A percentile compares a stretch with the other conserved stretches of the same genome.
Evolutionary conservation across 306 rosid genomes (phyloP).

Genomic region (Glycine latifolia): DNA sequence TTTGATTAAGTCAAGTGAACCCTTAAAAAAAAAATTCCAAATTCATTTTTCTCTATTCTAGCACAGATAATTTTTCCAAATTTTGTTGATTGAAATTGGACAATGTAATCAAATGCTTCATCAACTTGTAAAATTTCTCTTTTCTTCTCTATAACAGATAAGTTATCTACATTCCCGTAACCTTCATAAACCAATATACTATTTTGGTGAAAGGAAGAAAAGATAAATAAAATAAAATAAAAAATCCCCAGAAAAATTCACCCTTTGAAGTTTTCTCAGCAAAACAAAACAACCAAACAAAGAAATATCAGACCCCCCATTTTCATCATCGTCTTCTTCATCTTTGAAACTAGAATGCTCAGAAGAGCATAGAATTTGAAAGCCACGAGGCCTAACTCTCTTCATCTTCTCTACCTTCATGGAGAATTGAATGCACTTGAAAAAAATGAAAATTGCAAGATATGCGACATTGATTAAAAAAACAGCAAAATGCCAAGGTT

Average conservation of each 20-base stretch:
- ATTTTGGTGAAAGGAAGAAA: not conserved
- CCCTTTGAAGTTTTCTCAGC: conserved; percentile 11
- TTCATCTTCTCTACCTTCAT: conserved; percentile 41
- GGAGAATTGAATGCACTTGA: conserved; percentile 52
- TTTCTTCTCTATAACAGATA: not conserved
- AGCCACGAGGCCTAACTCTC: conserved; percentile 43
- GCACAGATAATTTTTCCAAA: conserved; percentile 22
- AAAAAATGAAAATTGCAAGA: conserved; percentile 60
- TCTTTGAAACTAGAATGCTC: conserved; percentile 43
- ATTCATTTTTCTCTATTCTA: not conserved
- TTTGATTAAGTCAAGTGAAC: too few species aligned
- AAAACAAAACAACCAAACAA: conserved; percentile 36
- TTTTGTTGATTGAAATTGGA: conserved; percentile 2
- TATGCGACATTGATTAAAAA: conserved; percentile 58
- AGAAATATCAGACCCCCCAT: conserved; percentile 50
- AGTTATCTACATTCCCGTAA: not conserved
- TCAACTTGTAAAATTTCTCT: conserved; percentile 19
- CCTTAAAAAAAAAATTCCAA: not conserved
- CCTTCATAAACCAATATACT: not conserved
- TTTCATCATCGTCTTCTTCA: conserved; percentile 49
- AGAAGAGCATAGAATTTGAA: conserved; percentile 59
- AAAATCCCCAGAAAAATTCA: not conserved
- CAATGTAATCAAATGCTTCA: not conserved
- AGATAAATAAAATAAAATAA: not conserved
- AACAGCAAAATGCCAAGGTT: not conserved